Conservation (phyloP, 164 flowering plant genomes). For the Tinospora cordifolia region DNA sequence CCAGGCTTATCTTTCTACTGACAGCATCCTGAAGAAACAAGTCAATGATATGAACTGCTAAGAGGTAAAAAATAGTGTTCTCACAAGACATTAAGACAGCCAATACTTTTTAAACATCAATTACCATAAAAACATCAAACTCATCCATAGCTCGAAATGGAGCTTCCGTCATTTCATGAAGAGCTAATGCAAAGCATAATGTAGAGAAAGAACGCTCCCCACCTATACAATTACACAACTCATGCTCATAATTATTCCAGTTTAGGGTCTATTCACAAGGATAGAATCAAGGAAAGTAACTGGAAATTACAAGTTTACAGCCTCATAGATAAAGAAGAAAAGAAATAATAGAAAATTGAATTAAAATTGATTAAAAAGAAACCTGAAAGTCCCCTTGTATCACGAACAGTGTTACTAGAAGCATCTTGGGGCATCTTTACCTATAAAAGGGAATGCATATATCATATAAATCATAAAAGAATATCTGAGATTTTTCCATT, state of each 20-base stretch:
- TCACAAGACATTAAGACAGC: neutral
- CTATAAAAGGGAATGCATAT: slow-evolving; percentile 25
- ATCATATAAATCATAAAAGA: neutral
- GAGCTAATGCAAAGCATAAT: slow-evolving; percentile 85
- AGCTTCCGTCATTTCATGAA: slow-evolving; percentile 90
- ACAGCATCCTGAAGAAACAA: slow-evolving; percentile 76
- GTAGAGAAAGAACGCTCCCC: slow-evolving; percentile 97
- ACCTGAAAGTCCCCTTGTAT: slow-evolving; percentile 91
- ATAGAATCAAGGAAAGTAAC: neutral
- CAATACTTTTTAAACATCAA: slow-evolving; percentile 3
- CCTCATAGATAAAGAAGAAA: neutral
- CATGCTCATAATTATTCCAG: neutral
- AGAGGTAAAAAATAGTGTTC: neutral
- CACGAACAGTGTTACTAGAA: slow-evolving; percentile 62
- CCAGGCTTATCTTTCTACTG: slow-evolving; percentile 90
- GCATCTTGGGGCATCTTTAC: slow-evolving; percentile 97
- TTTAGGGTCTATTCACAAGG: neutral
- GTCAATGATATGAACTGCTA: neutral
- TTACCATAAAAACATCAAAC: slow-evolving; percentile 98
- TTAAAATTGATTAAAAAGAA: slow-evolving; percentile 1
- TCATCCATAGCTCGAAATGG: slow-evolving; percentile 99
- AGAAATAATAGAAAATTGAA: neutral
- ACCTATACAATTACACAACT: slow-evolving; percentile 34
- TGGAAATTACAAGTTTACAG: neutral
- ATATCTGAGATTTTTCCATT: neutral